Evolutionary conservation across 371 early-diverging fungal species (phyloP).

Genomic region (Mucor piriformis): DNA sequence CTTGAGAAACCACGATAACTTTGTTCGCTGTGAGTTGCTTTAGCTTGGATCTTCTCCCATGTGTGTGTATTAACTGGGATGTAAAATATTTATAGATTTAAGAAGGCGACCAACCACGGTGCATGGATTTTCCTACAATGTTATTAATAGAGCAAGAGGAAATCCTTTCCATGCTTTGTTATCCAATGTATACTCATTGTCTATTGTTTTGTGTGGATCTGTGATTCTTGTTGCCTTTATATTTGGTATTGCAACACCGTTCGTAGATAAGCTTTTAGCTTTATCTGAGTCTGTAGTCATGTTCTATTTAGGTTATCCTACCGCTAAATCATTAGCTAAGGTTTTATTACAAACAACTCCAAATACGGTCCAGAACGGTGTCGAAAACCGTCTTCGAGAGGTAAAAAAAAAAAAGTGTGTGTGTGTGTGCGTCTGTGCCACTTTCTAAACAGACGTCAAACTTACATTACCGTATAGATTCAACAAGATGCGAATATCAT

Average conservation of each 20-base stretch:
- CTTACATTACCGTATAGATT: too few relatives aligned
- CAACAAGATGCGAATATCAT: conserved; percentile 53
- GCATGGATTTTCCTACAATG: conserved; percentile 52
- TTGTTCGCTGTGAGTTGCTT: conserved; percentile 55
- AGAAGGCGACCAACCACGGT: conserved; percentile 42
- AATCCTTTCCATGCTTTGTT: conserved; percentile 35
- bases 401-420: conserved; percentile 26
- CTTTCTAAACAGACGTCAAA: too few relatives aligned
- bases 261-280: conserved; percentile 56
- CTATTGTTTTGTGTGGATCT: conserved; percentile 37
- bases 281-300: conserved; percentile 57
- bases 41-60: too few relatives aligned
- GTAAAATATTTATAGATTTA: conserved; percentile 28
- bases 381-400: conserved; percentile 45
- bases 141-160: conserved; percentile 43
- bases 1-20: conserved; percentile 60
- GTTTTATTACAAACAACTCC: conserved; percentile 50
- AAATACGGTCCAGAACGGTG: conserved; percentile 32
- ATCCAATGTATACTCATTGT: conserved; percentile 41
- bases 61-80: too few relatives aligned
- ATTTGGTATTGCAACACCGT: conserved; percentile 30
- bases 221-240: conserved; percentile 27
- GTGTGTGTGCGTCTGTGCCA: too few relatives aligned
- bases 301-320: conserved; percentile 52
- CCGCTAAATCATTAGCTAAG: conserved; percentile 44